phyloP scores from a whole-genome alignment of 371 early-diverging fungal species.

The Circinella minor region DNA sequence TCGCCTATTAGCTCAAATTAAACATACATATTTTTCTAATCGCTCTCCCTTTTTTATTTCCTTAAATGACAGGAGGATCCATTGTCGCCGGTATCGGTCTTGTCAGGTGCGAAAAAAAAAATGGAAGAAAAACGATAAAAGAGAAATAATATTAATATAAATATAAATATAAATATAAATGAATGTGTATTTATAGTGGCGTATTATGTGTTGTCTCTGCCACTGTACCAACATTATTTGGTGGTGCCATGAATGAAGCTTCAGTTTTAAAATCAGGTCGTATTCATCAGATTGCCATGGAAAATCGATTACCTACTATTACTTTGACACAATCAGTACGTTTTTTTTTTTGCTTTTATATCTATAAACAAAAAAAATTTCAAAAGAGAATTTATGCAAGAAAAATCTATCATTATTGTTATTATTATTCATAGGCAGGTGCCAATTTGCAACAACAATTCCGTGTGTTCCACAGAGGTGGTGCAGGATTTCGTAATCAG shows the following conservation, averaged over 20 bases:
- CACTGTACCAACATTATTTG: slow-evolving; percentile 70
- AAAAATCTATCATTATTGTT: not conserved
- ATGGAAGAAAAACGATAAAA: not conserved
- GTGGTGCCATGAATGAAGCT: slow-evolving; percentile 72
- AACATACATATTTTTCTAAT: not conserved
- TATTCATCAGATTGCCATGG: slow-evolving; percentile 61
- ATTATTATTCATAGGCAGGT: slow-evolving; percentile 56
- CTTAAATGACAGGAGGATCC: slow-evolving; percentile 55
- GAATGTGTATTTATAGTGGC: slow-evolving; percentile 48
- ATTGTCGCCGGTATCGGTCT: slow-evolving; percentile 75
- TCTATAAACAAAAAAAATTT: not conserved
- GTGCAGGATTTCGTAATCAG: slow-evolving; percentile 70
- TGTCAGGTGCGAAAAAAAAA: slow-evolving; percentile 52
- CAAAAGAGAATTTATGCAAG: not conserved
- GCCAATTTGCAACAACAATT: slow-evolving; percentile 78
- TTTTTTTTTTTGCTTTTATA: not conserved
- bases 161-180: not conserved
- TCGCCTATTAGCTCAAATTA: not conserved
- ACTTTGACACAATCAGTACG: slow-evolving; percentile 65
- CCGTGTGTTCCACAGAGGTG: slow-evolving; percentile 76
- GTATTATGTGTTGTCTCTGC: slow-evolving; percentile 71
- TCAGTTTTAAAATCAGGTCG: slow-evolving; percentile 62
- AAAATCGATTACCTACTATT: slow-evolving; percentile 66
- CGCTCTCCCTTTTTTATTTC: not conserved
- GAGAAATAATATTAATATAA: not conserved